Evolutionary conservation across 225 moss, liverwort and hornwort genomes (phyloP).

Genomic region (Climacium dendroides): DNA sequence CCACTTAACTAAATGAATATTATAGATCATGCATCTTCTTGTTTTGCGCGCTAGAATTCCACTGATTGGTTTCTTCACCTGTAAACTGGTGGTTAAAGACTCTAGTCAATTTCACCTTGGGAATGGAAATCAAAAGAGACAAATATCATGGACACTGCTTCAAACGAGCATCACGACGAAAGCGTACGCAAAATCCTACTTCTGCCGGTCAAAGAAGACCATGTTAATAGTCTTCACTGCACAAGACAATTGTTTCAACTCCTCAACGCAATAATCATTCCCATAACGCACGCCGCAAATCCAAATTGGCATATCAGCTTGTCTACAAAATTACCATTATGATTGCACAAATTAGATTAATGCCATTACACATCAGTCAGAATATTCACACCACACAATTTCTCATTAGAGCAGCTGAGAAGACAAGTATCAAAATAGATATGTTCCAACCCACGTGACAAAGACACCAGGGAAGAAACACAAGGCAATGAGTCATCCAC

Average conservation of each 20-base stretch:
- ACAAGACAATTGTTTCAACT: neutral
- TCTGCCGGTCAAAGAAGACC: neutral
- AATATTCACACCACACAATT: neutral
- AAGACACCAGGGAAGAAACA: neutral
- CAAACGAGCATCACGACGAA: neutral
- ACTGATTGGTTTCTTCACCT: neutral
- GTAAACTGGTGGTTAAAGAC: neutral
- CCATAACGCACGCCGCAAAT: neutral
- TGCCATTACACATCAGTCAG: neutral
- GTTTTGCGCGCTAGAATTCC: neutral
- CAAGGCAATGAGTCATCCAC: neutral
- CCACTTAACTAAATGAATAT: neutral
- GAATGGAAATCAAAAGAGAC: neutral
- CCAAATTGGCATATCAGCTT: neutral
- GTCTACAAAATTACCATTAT: neutral
- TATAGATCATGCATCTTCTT: neutral
- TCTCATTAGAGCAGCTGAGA: neutral
- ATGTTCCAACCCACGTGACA: neutral
- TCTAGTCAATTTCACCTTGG: neutral
- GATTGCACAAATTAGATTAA: neutral
- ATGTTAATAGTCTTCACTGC: neutral
- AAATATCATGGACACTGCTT: neutral
- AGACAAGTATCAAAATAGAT: neutral
- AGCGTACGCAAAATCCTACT: neutral
- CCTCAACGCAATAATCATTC: neutral